Evolutionary conservation across 495 filamentous ascomycete species (phyloP).

Genomic region (Neurospora cerealis): DNA sequence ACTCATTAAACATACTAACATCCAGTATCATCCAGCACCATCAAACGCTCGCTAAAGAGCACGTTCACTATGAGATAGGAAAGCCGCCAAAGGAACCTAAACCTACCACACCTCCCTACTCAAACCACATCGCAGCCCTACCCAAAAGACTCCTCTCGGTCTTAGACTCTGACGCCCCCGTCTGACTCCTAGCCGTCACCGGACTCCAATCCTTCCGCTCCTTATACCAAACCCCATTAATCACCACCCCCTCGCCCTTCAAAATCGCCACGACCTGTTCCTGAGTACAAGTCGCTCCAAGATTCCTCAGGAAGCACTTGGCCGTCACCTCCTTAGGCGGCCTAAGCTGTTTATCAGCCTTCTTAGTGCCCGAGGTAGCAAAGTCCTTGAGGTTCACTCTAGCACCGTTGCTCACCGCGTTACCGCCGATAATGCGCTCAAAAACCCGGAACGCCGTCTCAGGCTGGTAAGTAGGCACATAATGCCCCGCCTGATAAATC

Average conservation of each 20-base stretch:
- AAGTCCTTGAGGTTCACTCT: slow-evolving; percentile 38
- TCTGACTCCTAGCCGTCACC: slow-evolving; percentile 14
- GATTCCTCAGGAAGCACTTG: slow-evolving; percentile 49
- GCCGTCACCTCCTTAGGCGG: slow-evolving; percentile 30
- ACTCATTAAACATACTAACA: background rate
- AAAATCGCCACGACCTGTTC: slow-evolving; percentile 37
- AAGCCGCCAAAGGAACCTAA: background rate
- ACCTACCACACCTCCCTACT: background rate
- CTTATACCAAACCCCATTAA: slow-evolving; percentile 45
- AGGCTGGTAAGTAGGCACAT: slow-evolving; percentile 62
- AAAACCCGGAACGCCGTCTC: slow-evolving; percentile 55
- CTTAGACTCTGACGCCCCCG: slow-evolving; percentile 22
- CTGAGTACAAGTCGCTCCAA: slow-evolving; percentile 38
- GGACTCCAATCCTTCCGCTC: slow-evolving; percentile 32
- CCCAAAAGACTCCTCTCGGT: slow-evolving; percentile 5
- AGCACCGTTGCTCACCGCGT: slow-evolving; percentile 51
- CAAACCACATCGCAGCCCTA: background rate
- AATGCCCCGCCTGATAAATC: slow-evolving; percentile 62
- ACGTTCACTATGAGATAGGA: background rate
- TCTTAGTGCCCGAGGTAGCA: slow-evolving; percentile 41
- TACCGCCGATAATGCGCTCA: slow-evolving; percentile 49
- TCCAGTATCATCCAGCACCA: background rate
- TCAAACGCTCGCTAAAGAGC: background rate
- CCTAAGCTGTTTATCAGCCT: slow-evolving; percentile 35
- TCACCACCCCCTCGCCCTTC: slow-evolving; percentile 31